Percentiles rank a stretch among this genome's conserved stretches.
Evolutionary conservation across 2,329 filamentous ascomycete species (phyloP).

Genomic region (Daldinia eschscholtzii): DNA sequence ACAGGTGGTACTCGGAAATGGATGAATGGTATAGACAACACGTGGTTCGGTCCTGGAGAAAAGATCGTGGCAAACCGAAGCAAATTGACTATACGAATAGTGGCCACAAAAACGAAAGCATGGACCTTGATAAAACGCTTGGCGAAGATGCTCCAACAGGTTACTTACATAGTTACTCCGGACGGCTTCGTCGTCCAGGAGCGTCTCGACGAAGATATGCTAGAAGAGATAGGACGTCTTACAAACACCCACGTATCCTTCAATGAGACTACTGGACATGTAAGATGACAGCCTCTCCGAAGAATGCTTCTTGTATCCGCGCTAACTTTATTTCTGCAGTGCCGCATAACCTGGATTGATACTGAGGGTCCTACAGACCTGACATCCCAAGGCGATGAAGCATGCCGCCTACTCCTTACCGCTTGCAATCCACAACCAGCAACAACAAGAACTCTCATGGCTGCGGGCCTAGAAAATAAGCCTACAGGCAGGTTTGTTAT

Average conservation of each 20-base stretch:
- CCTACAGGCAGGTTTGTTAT: conserved; percentile 51
- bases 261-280: conserved; percentile 35
- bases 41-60: conserved; percentile 53
- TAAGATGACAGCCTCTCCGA: conserved; percentile 39
- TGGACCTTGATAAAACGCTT: conserved; percentile 55
- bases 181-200: conserved; percentile 45
- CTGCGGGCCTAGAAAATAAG: conserved; percentile 10
- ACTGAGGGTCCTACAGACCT: conserved; percentile 36
- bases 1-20: conserved; percentile 55
- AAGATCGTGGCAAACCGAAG: conserved; percentile 55
- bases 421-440: conserved; percentile 47
- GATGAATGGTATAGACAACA: conserved; percentile 51
- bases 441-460: conserved; percentile 44
- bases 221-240: conserved; percentile 56
- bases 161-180: conserved; percentile 46
- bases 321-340: conserved; percentile 37
- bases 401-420: conserved; percentile 60
- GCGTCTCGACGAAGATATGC: conserved; percentile 44
- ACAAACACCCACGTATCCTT: conserved; percentile 51
- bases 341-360: conserved; percentile 60
- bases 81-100: conserved; percentile 52
- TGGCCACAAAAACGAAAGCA: conserved; percentile 54
- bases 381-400: conserved; percentile 60
- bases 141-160: conserved; percentile 49
- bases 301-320: conserved; percentile 1